Evolutionary conservation across 805 yeast genomes (phyloP), one percentile per base, ranked within the genome.

Genomic region (Starmerella vitae): DNA sequence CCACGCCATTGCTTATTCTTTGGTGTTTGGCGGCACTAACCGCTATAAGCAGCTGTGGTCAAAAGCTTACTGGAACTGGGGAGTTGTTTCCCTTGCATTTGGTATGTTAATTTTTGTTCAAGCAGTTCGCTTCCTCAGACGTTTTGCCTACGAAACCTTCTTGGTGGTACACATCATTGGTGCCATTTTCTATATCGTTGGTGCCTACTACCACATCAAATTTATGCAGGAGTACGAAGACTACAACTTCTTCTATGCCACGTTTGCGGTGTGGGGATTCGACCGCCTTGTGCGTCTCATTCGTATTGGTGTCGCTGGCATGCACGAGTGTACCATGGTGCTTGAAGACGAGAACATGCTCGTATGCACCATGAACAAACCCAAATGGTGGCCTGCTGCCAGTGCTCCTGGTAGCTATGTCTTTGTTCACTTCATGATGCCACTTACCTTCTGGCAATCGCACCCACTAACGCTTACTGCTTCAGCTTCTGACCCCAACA

Each of bases 191-290:
- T 46, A 41, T 48, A 64, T 78, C 43, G 65, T 65, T 10, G 71
- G 72, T 40, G 67, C 72, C 37, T 78, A 75, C 68, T 64, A 64
- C 34, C 93, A 82, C 31, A 24, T 49, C 17, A 20, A 34, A 14
- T 10, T 31, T 26, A 30, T 36, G 3, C n/a, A 20, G 10, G 46
- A 45, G 25, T 19, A 24, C 4, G 12, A 34, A 63, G 18, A 41
- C 3, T 41, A 38, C 14, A 25, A 41, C 40, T 72, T 67, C 60
- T 49, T 68, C 18, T 73, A 70, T 41, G 68, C 73, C 4, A 53
- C 76, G 6, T 66, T 72, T 43, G 76, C 72, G 0, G 63, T 83
- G 7, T 84, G 94, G 94, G 67, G 63, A 1, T 65, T 73, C 47
- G 93, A 84, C 53, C 63, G 86, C 39, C 43, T 72, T 0, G 51